Evolutionary conservation across 2,329 filamentous ascomycete genomes (phyloP).

Genomic region (Talaromyces amestolkiae): DNA sequence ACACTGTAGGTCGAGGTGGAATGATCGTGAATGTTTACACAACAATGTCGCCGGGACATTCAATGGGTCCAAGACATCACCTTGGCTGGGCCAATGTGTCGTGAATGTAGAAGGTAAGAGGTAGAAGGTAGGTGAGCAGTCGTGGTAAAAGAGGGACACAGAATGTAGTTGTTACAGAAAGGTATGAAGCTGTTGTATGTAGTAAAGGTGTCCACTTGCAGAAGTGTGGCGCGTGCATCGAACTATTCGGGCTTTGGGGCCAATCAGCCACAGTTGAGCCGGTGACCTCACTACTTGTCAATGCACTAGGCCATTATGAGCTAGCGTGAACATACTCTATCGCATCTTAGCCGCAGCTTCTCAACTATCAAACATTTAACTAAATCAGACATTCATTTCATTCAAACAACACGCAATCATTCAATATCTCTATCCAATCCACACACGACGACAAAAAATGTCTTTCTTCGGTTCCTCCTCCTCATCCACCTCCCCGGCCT

Average conservation of each 20-base stretch:
- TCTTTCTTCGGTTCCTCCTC: slow-evolving; percentile 39
- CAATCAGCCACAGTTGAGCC: slow-evolving; percentile 7
- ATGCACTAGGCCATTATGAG: not conserved
- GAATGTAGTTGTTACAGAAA: not conserved
- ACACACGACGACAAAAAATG: slow-evolving; percentile 29
- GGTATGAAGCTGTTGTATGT: not conserved
- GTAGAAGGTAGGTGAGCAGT: not conserved
- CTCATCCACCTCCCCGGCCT: slow-evolving; percentile 28
- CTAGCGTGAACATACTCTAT: not conserved
- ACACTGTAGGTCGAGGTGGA: not conserved
- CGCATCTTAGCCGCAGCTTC: not conserved
- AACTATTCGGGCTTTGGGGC: not conserved
- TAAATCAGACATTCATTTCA: too few relatives aligned
- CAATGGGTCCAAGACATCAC: slow-evolving; percentile 9
- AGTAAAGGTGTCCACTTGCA: slow-evolving; percentile 9
- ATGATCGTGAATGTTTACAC: slow-evolving; percentile 5
- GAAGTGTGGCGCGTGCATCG: not conserved
- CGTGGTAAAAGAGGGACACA: not conserved
- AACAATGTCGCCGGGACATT: slow-evolving; percentile 20
- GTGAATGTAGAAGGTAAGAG: not conserved
- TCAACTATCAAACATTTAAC: too few relatives aligned
- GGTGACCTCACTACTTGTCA: not conserved
- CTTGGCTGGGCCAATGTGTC: not conserved
- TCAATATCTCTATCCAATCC: not conserved
- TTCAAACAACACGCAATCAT: too few relatives aligned